Base-by-base conservation (phyloP, 1,139 yeast species). In the Pichia sp. region DNA sequence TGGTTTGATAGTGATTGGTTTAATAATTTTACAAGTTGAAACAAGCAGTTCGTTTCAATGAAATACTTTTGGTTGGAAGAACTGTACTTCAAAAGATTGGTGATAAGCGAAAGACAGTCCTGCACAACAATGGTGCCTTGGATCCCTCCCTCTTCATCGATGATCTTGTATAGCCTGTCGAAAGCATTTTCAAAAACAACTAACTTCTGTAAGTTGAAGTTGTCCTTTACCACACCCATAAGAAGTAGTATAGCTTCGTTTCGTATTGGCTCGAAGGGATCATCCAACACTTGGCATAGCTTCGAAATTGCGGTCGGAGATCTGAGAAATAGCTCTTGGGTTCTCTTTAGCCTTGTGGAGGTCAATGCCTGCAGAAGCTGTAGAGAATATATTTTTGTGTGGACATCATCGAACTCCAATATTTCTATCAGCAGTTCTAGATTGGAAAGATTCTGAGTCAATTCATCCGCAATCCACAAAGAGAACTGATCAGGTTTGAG, bases 161-260 rank as follows among this genome's bases (percentile, higher is more conserved):
- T 84, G 13, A 93, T 86, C 41, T 74, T 76, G 62, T 93, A 90
- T 18, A 91, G 70, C 58, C 78, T 80, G 58, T 89, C 97, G 65
- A 93, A 91, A 0, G 96, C 86, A 58, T 89, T 91, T 66, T 93
- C 98, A 65, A 95, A 95, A 0, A 96, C 99, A 16, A 93, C 96
- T 22, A 93, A 73, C 65, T 91, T 91, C 66, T 95, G 99, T 41
- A 93, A 84, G 65, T 89, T 95, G 57, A 84, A 81, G 62, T 90
- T 89, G 55, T 87, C 87, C 59, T 85, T 84, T 8, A 83, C 96
- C 2, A 93, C 74, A 5, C 91, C 85, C 83, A 87, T 83, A 50
- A 95, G 73, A n/a, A 95, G 73, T 46, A 93, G 69, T 46, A 91
- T 84, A 1, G 95, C 83, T 67, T 93, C 95, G 65, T 91, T 91